Evolutionary conservation across 768 basidiomycete genomes (phyloP), one percentile per base, ranked within the genome.

Genomic region (Rhizopogon sp.): DNA sequence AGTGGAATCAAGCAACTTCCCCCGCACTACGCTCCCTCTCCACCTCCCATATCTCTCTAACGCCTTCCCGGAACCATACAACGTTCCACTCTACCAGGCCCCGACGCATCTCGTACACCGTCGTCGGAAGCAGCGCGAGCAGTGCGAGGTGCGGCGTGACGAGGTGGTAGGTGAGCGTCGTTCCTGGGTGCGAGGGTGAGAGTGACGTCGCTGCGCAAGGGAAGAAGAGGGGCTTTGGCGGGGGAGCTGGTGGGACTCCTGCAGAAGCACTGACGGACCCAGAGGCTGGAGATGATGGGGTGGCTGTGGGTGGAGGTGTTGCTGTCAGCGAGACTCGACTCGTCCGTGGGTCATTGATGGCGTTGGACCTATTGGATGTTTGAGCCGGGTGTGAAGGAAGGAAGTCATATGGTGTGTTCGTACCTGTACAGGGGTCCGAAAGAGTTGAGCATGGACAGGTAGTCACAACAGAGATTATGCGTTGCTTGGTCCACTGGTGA

Each of bases 401-500:
- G 40, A 11, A 13, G 20, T n/a, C 13, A 43, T n/a, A 9, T 14
- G 41, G 3, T 9, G 22, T 14, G 3, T 16, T 51, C 74, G 33
- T 64, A 93, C 95, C 81, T 85, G 76, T 95, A 98, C 31, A 98
- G 67, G 14, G 87, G 82, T 42, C 89, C 85, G 59, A 97, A 93
- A 1, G 91, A 83, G 60, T 86, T 88, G 53, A 96, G 78, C 77
- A 91, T 92, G 54, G 84, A 84, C 22, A 98, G 76, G 64, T 93
- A 98, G 64, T 98, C 93, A 59, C 89, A 93, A 64, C 92, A 95
- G 17, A 96, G 78, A 58, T 87, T 90, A 64, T 94, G 87, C 0
- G 91, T 94, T 4, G 86, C 85, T 55, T 86, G 80, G 66, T 98
- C 94, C 28, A 96, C 90, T 5, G 94, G 92, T 0, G 90, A 92